Evolutionary conservation across 1,139 yeast species (phyloP), one percentile per base, ranked within the genome.

Genomic region (Trichomonascaceae sp.): DNA sequence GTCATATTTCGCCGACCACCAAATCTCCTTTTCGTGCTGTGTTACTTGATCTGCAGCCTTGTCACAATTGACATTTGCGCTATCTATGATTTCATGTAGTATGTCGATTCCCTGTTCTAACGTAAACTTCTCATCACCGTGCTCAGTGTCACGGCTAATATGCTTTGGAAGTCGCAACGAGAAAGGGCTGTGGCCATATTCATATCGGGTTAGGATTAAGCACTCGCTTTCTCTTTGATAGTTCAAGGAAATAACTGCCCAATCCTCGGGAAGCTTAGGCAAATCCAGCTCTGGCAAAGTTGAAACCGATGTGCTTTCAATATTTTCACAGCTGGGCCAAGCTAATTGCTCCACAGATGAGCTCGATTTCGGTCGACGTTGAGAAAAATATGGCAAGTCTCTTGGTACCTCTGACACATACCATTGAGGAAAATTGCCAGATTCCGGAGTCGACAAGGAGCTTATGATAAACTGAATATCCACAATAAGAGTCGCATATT

Each of bases 1-100:
- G 10, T 51, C 47, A n/a, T 38, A 30, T 18, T 45, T 51, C 12
- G 47, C 50, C 15, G 32, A 20, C 53, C 53, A 51, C 39, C 45
- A 50, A 45, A 22, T 22, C 13, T 17, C 39, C 43, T 45, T 50
- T 6, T 50, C 49, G 17, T 50, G 30, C 10, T 50, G 45, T 3
- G 49, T 50, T 13, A 49, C 43, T 27, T 44, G 19, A 15, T 43
- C 47, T 19, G 47, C 43, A 7, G 47, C 27, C n/a, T 49, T 49
- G 1, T 43, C 47, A 8, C 43, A 13, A 12, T 43, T 45, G 27
- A 45, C 19, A 36, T 50, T 50, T 4, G 48, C 53, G 8, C 4
- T 27, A 7, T 45, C 38, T 12, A 49, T 30, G 13, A 49, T 49
- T 18, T 44, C 32, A 19, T 43, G 43, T 10, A 49, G 22, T 13